These are phyloP conservation scores for Exophiala viscosa DNA, from an alignment of 2,329 filamentous ascomycete species.

Conservation along the genomic window DNA sequence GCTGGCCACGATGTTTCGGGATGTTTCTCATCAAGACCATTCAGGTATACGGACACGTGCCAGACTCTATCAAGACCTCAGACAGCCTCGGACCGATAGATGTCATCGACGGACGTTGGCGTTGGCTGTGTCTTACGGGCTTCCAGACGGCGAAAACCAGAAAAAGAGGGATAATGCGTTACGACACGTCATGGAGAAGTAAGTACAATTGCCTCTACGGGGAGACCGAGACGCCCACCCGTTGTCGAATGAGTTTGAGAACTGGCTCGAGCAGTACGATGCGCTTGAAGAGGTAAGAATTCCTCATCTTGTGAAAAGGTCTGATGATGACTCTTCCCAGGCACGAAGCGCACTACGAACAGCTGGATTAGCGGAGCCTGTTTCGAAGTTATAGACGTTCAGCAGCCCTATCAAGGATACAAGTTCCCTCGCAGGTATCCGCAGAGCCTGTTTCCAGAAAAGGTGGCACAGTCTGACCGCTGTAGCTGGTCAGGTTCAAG, in stretches of 20 bases:
- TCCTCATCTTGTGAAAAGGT: not conserved
- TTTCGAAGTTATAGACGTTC: not conserved
- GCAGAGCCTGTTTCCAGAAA: too few species aligned
- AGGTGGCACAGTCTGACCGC: too few species aligned
- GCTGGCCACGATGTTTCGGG: not conserved
- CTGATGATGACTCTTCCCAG: not conserved
- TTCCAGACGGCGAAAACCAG: slow-evolving; percentile 4
- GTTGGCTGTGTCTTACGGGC: not conserved
- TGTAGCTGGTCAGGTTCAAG: too few species aligned
- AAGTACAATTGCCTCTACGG: not conserved
- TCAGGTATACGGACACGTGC: not conserved
- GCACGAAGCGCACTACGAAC: not conserved
- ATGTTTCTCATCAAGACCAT: not conserved
- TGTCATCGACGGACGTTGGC: not conserved
- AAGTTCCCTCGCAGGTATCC: too few species aligned
- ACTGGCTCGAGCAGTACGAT: slow-evolving; percentile 8
- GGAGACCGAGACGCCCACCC: not conserved
- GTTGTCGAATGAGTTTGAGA: slow-evolving; percentile 6
- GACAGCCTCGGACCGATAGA: slow-evolving; percentile 2
- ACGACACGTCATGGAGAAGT: not conserved
- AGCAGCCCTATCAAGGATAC: too few species aligned
- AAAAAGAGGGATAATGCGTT: slow-evolving; percentile 3
- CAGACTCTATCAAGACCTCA: not conserved
- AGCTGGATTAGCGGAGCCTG: not conserved
- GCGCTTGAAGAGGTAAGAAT: slow-evolving; percentile 1